Evolutionary conservation across 1,139 yeast genomes (phyloP).

Genomic region (Yamadazyma triangularis): DNA sequence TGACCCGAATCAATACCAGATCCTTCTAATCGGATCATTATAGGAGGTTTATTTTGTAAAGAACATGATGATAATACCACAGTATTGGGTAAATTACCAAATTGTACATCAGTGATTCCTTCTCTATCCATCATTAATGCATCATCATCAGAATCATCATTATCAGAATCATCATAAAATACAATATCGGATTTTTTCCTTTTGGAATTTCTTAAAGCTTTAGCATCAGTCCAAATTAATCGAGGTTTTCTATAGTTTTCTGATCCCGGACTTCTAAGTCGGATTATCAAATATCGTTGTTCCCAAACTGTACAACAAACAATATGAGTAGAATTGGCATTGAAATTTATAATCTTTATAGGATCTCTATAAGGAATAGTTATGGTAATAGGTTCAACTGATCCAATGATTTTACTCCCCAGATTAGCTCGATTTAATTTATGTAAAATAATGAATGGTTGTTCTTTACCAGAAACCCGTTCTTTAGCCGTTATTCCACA

Average conservation of each 20-base stretch:
- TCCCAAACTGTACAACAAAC: conserved; percentile 85
- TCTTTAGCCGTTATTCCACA: conserved; percentile 83
- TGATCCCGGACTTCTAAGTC: conserved; percentile 40
- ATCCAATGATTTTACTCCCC: conserved; percentile 18
- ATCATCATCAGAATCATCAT: conserved; percentile 21
- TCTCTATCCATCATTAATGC: conserved; percentile 64
- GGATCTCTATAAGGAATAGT: conserved; percentile 87
- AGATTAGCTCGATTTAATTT: conserved; percentile 26
- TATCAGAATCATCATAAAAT: conserved; percentile 14
- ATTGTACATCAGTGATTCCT: conserved; percentile 81
- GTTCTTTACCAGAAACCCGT: conserved; percentile 64
- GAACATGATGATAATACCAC: conserved; percentile 36
- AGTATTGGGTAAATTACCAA: conserved; percentile 41
- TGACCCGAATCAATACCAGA: conserved; percentile 23
- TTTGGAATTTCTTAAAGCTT: conserved; percentile 12
- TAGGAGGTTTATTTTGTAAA: conserved; percentile 32
- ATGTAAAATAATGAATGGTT: conserved; percentile 73
- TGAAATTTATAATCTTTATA: conserved; percentile 66
- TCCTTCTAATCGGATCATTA: conserved; percentile 32
- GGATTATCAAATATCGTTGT: conserved; percentile 71
- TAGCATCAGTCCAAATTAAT: conserved; percentile 42
- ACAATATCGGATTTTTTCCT: conserved; percentile 15
- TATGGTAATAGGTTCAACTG: conserved; percentile 60
- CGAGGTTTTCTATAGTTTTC: conserved; percentile 54
- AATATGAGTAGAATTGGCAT: conserved; percentile 63